These are phyloP conservation scores for Metschnikowia kofuensis DNA, from an alignment of 805 yeast genomes.

Conservation along the genomic window DNA sequence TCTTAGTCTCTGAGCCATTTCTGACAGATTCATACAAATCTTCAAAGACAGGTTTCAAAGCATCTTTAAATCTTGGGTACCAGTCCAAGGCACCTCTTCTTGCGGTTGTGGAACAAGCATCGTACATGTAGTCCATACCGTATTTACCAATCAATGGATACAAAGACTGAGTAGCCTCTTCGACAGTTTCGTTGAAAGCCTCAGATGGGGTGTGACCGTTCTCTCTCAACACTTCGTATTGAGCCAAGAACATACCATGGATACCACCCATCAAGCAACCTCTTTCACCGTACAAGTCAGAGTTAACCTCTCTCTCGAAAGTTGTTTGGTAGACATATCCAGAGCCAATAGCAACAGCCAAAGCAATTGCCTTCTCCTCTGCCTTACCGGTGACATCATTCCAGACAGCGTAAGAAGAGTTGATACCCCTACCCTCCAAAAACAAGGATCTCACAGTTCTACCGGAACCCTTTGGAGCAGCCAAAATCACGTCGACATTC, in stretches of 20 bases:
- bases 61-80: slow-evolving; percentile 99
- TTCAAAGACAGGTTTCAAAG: slow-evolving; percentile 97
- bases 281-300: slow-evolving; percentile 99
- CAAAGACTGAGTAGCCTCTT: slow-evolving; percentile 99
- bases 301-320: slow-evolving; percentile 98
- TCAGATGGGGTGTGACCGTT: slow-evolving; percentile 99
- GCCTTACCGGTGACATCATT: slow-evolving; percentile 99
- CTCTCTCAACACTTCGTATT: slow-evolving; percentile 99
- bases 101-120: slow-evolving; percentile 99
- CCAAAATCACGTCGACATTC: slow-evolving; percentile 94
- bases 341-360: slow-evolving; percentile 98
- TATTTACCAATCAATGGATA: slow-evolving; percentile 98
- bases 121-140: slow-evolving; percentile 99
- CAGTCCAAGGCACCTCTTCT: slow-evolving; percentile 99
- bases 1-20: slow-evolving; percentile 96
- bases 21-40: slow-evolving; percentile 92
- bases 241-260: slow-evolving; percentile 99
- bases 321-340: slow-evolving; percentile 99
- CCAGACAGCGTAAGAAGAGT: slow-evolving; percentile 99
- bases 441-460: slow-evolving; percentile 98
- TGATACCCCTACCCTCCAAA: slow-evolving; percentile 99
- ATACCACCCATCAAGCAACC: slow-evolving; percentile 99
- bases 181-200: slow-evolving; percentile 99
- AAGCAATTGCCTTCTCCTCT: slow-evolving; percentile 97
- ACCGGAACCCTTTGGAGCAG: slow-evolving; percentile 99